A percentile compares a stretch with the other conserved stretches of the same genome.
Evolutionary conservation across 2,329 filamentous ascomycete species (phyloP).

Genomic region (Ceratocystis smalleyi): DNA sequence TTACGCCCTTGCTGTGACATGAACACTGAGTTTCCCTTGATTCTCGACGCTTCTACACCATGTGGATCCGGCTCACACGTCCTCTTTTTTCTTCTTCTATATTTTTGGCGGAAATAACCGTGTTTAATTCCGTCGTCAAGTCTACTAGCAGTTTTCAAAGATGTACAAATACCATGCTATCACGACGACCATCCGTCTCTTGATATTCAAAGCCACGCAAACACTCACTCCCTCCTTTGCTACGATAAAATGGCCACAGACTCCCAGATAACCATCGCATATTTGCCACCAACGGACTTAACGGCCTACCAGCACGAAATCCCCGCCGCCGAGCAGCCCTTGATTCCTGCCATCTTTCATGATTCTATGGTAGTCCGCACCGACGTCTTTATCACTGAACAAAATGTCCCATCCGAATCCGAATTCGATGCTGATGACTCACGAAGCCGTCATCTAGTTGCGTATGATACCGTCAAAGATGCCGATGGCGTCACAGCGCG

Average conservation of each 20-base stretch:
- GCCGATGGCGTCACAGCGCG: slow-evolving; percentile 26
- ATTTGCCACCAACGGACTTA: slow-evolving; percentile 6
- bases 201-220: not conserved
- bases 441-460: slow-evolving; percentile 71
- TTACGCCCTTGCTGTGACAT: too few species aligned
- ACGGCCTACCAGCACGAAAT: slow-evolving; percentile 4
- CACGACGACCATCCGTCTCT: not conserved
- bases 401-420: slow-evolving; percentile 42
- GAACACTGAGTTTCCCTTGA: too few species aligned
- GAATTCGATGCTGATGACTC: slow-evolving; percentile 72
- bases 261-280: slow-evolving; percentile 2
- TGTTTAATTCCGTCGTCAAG: too few species aligned
- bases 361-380: slow-evolving; percentile 49
- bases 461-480: slow-evolving; percentile 45
- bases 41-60: too few species aligned
- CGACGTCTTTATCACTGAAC: slow-evolving; percentile 45
- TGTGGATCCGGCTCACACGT: too few species aligned
- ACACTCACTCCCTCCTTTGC: too few species aligned
- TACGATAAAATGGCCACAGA: not conserved
- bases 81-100: too few species aligned
- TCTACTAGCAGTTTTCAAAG: too few species aligned
- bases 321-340: slow-evolving; percentile 25
- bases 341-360: slow-evolving; percentile 40
- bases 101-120: too few species aligned
- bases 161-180: too few species aligned